phyloP scores from a whole-genome alignment of 2,329 filamentous ascomycete species.

The Podosphaera fusca region DNA sequence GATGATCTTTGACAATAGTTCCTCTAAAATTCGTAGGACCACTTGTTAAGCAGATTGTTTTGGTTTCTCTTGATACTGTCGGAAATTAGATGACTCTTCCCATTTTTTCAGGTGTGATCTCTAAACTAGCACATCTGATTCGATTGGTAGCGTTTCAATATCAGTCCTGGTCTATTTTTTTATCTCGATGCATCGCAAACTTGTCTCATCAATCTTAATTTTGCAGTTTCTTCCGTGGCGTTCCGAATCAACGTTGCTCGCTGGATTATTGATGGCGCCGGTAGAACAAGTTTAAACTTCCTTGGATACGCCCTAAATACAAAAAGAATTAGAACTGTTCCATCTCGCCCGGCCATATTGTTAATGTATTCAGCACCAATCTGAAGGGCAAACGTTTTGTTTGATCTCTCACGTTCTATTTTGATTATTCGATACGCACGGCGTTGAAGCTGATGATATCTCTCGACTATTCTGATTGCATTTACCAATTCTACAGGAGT shows the following conservation, averaged over 20 bases:
- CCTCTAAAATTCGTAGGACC: background rate
- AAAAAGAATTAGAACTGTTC: background rate
- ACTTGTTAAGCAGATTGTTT: background rate
- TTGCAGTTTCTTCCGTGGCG: slow-evolving; percentile 3
- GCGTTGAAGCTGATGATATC: background rate
- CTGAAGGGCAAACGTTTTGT: background rate
- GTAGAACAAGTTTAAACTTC: background rate
- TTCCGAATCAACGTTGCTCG: slow-evolving; percentile 2
- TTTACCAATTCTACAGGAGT: background rate
- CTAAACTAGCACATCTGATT: slow-evolving; percentile 2
- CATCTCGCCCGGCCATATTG: background rate
- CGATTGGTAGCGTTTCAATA: background rate
- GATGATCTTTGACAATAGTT: background rate
- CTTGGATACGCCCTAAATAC: background rate
- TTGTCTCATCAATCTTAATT: background rate
- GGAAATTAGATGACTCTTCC: background rate
- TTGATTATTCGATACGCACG: background rate
- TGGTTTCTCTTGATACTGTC: background rate
- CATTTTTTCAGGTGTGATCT: slow-evolving; percentile 1
- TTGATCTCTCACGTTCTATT: background rate
- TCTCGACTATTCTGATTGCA: slow-evolving; percentile 1
- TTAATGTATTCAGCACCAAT: background rate
- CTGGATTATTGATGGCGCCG: background rate
- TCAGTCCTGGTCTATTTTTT: slow-evolving; percentile 1
- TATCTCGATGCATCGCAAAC: background rate